Evolutionary conservation across 352 stramenopile genomes (phyloP), one percentile per base, ranked within the genome.

Genomic region (Phytophthora kernoviae): DNA sequence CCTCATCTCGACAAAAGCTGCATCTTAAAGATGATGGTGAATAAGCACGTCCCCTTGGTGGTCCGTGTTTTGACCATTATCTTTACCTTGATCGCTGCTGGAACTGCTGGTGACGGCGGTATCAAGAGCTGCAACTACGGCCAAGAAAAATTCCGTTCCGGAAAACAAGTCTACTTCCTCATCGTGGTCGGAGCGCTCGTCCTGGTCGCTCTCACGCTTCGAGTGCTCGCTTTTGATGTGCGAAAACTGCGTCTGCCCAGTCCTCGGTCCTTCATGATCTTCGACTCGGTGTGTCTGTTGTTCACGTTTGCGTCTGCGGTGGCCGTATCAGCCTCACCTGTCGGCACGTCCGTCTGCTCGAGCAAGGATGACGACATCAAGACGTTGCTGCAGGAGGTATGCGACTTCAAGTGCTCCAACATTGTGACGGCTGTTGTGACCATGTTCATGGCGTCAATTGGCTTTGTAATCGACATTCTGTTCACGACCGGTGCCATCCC

Each of bases 401-500:
- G 81, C 55, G 70, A 78, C n/a, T 82, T 90, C 66, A 71, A 72
- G 58, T 90, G 81, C 65, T 73, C 69, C 17, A 79, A 84, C 50
- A 67, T 88, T 22, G 58, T 90, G 22, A 72, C 74, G 15, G 66
- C 78, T 11, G 65, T 88, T 24, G 65, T 77, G 18, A 68, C 73
- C 36, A 86, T 71, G 45, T 90, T 90, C 62, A 32, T 84, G 33
- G 58, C 69, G 1, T 84, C 80, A n/a, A 36, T 83, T 9, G 79
- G 75, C 61, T 81, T 87, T 47, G 45, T 90, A 14, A 40, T 77
- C 33, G 77, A 74, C 39, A 67, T 87, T 2, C 70, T 90, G 8
- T 86, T 88, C 54, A 82, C 71, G 30, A 75, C 68, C 3, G 63
- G 66, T 21, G 62, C 81, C 22, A 74, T 88, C 40, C 54, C 47